A percentile compares a stretch with the other conserved stretches of the same genome.
Conservation (phyloP, 768 basidiomycete genomes). For the Russula virescens region DNA sequence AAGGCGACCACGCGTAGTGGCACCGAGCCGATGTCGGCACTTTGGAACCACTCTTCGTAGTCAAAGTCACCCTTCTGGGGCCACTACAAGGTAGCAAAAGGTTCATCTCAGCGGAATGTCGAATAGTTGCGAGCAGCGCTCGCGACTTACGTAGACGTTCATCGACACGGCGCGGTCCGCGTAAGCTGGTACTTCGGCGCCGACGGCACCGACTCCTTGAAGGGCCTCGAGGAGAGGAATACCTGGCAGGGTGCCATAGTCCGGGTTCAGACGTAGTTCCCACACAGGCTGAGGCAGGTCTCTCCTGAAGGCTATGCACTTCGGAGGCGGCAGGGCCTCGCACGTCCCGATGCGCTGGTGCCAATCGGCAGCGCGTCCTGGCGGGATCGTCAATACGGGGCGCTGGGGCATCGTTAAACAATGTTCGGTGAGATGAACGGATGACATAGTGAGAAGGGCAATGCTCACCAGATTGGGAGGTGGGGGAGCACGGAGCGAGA, state of each 20-base stretch:
- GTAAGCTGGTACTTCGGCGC: neutral
- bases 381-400: conserved; percentile 10
- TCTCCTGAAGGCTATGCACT: neutral
- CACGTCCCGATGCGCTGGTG: conserved; percentile 11
- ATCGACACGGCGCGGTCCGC: neutral
- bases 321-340: conserved; percentile 9
- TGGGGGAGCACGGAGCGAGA: conserved; percentile 16
- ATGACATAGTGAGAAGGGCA: neutral
- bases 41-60: conserved; percentile 18
- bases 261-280: conserved; percentile 12
- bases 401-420: neutral
- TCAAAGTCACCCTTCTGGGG: conserved; percentile 4
- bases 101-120: neutral
- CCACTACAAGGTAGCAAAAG: no score
- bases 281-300: conserved; percentile 7
- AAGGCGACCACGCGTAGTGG: neutral
- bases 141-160: conserved; percentile 7
- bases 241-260: conserved; percentile 16
- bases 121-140: neutral
- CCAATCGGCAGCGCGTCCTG: conserved; percentile 18
- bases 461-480: conserved; percentile 8
- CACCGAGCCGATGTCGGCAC: conserved; percentile 9
- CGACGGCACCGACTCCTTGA: conserved; percentile 6
- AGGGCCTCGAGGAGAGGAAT: conserved; percentile 18
- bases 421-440: neutral